These are phyloP conservation scores for Globisporangium orthogonon DNA, from an alignment of 352 stramenopile genomes.

Conservation along the genomic window DNA sequence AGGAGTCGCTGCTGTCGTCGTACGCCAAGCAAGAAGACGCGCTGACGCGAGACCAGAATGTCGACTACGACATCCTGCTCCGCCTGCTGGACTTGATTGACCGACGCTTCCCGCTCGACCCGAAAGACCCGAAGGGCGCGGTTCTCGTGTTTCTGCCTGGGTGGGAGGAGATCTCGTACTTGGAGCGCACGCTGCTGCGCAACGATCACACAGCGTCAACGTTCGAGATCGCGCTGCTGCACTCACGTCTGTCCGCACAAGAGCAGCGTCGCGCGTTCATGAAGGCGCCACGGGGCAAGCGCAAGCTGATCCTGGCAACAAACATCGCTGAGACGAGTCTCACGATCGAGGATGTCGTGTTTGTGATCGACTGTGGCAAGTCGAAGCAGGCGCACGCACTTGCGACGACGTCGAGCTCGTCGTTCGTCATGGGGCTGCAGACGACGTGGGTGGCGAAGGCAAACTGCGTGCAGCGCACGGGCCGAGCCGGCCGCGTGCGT, in stretches of 20 bases:
- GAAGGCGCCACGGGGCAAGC: slow-evolving; percentile 45
- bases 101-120: slow-evolving; percentile 42
- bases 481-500: slow-evolving; percentile 90
- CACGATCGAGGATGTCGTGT: slow-evolving; percentile 94
- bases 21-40: slow-evolving; percentile 63
- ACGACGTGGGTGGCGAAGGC: slow-evolving; percentile 85
- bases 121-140: slow-evolving; percentile 44
- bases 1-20: slow-evolving; percentile 33
- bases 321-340: slow-evolving; percentile 97
- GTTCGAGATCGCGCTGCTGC: slow-evolving; percentile 70
- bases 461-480: slow-evolving; percentile 88
- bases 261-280: slow-evolving; percentile 71
- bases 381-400: slow-evolving; percentile 73
- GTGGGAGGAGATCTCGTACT: slow-evolving; percentile 81
- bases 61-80: slow-evolving; percentile 67
- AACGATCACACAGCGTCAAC: slow-evolving; percentile 37
- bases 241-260: slow-evolving; percentile 61
- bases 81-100: slow-evolving; percentile 58
- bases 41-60: slow-evolving; percentile 47
- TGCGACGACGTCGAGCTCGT: slow-evolving; percentile 54
- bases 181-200: slow-evolving; percentile 55
- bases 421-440: slow-evolving; percentile 86
- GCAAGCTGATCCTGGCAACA: slow-evolving; percentile 87
- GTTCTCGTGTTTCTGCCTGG: slow-evolving; percentile 80
- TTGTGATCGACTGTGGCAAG: slow-evolving; percentile 84